Conservation (phyloP, 192 early-diverging fungal genomes). For the Rhizophagus prolifer region DNA sequence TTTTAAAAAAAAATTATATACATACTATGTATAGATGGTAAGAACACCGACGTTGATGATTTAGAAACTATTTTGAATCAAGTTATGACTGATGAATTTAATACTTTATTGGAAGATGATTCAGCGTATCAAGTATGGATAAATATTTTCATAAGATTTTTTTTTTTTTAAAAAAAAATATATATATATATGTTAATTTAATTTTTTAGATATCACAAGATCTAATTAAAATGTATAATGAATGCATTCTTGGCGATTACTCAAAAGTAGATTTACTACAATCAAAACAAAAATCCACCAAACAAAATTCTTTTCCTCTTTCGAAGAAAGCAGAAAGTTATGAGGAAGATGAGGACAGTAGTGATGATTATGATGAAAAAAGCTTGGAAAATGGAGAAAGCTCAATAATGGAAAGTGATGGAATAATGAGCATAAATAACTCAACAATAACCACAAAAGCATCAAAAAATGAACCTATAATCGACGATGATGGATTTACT, state of each 20-base stretch:
- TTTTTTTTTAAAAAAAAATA: too few species aligned
- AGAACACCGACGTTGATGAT: slow-evolving; percentile 51
- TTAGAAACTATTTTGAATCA: slow-evolving; percentile 54
- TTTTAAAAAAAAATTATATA: too few species aligned
- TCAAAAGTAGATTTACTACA: not conserved
- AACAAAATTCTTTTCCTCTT: not conserved
- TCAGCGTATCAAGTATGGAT: slow-evolving; percentile 50
- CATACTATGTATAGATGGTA: slow-evolving; percentile 41
- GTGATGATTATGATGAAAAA: not conserved
- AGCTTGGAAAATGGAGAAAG: not conserved
- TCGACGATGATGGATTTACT: slow-evolving; percentile 20
- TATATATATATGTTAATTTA: not conserved
- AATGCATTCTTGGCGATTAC: slow-evolving; percentile 10
- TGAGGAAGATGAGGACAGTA: not conserved
- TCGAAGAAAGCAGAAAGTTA: not conserved
- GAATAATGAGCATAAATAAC: not conserved
- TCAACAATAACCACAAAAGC: not conserved
- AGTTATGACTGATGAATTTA: slow-evolving; percentile 60
- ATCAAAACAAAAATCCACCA: not conserved
- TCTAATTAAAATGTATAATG: slow-evolving; percentile 5
- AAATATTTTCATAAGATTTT: too few species aligned
- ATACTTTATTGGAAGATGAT: slow-evolving; percentile 53
- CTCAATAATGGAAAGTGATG: not conserved
- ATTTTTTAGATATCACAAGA: slow-evolving; percentile 9
- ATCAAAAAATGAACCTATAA: not conserved